Evolutionary conservation across 441 rosid genomes (phyloP), one percentile per base, ranked within the genome.

Genomic region (Hypseocharis bilobata): DNA sequence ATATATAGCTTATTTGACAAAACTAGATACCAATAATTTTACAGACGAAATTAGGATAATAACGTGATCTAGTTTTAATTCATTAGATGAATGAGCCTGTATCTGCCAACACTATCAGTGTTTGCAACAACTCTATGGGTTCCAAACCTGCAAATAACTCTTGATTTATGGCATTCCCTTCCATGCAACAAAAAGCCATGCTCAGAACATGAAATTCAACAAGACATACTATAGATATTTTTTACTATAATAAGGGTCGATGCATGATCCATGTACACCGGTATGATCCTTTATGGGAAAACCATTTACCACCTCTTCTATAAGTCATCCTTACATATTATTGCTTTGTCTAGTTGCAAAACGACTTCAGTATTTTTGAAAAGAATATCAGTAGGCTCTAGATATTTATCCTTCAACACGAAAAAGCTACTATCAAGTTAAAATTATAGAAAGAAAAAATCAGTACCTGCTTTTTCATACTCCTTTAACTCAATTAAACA

Each of bases 401-500:
- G 10, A 7, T 51, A 3, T n/a, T n/a, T n/a, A n/a, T 23, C 7
- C 10, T 51, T 20, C 13, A 22, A 0, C 14, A 0, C 57, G 13
- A 22, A 22, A 42, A 13, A n/a, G 57, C 57, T 51, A 51, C 4
- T 40, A 40, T 40, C 11, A 40, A 40, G 16, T 13, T 40, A 40
- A 3, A 11, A 13, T 16, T 14, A 40, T 40, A 14, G 47, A 40
- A 40, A 40, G 47, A 2, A 14, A 16, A n/a, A 14, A 20, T 20
- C 57, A 22, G n/a, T 56, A 56, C 61, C 61, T 56, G 61, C 61
- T 56, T 28, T 4, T 56, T 77, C 81, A 44, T 77, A 85, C 28
- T 81, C 81, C 28, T 66, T 58, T 42, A 72, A 52, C 64, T 72
- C 64, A 63, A 28, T 70, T 13, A 77, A 82, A 65, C 90, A 83